Base-by-base conservation (phyloP, 495 filamentous ascomycete species). In the Opeltia flavorubescens region DNA sequence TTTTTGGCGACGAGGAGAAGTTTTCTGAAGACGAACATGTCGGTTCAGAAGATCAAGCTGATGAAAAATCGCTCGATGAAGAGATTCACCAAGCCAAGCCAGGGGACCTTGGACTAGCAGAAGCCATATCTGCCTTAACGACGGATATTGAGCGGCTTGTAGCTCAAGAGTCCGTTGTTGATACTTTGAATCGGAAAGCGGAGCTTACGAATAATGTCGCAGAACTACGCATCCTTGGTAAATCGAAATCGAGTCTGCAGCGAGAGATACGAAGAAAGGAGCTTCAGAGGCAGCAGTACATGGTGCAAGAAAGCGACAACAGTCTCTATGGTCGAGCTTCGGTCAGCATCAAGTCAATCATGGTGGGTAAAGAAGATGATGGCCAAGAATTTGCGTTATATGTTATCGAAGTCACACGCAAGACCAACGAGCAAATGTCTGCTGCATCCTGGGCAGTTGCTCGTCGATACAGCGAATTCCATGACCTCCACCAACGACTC, bases 281-380 rank as follows among this genome's bases (percentile, higher is more conserved):
- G 64, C 72, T 99, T 57, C 93, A 99, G 63, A 73, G 87, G 33
- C 89, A 95, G 63, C 93, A 96, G 60, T 99, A 96, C 55, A 86
- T 93, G 51, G 80, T 95, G 31, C 93, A 99, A 60, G 89, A 96
- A 61, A 94, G 87, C 58, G 93, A 96, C 56, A 99, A 96, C 62
- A 95, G 88, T 61, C 68, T 99, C 33, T 95, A 91, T 61, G 91
- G 91, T 13, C 82, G 91, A 11, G 87, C 91, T 3, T 83, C 76
- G 4, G 77, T 96, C 50, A 81, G 74, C 45, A 95, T 99, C 63
- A 88, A 85, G 60, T 83, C 83, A 2, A 89, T 94, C 49, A 86
- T 91, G 61, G 85, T 95, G 36, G 91, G 86, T 15, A 84, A 75
- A 49, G 89, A 95, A 49, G 84, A 89, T 27, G 88, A 95, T 50